A percentile compares a stretch with the other conserved stretches of the same genome.
Evolutionary conservation across 805 yeast genomes (phyloP).

Genomic region (Wickerhamomyces canadensis): DNA sequence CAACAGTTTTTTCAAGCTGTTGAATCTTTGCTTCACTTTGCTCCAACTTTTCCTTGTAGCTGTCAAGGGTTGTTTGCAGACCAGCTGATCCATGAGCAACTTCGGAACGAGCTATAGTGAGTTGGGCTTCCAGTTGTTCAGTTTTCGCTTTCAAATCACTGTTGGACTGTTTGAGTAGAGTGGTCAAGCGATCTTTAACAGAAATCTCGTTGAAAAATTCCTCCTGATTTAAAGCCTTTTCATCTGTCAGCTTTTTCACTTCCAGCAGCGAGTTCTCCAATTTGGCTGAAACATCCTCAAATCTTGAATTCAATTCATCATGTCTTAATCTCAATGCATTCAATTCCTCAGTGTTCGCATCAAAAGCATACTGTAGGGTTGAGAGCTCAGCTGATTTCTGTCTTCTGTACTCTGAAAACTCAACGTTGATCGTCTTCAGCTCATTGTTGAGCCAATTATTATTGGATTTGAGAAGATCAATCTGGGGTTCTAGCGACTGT

Average conservation of each 20-base stretch:
- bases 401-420: slow-evolving; percentile 25
- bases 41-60: slow-evolving; percentile 45
- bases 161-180: slow-evolving; percentile 48
- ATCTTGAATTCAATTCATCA: slow-evolving; percentile 29
- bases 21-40: slow-evolving; percentile 37
- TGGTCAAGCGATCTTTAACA: slow-evolving; percentile 55
- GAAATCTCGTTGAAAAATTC: slow-evolving; percentile 52
- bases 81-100: slow-evolving; percentile 51
- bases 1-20: slow-evolving; percentile 40
- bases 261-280: slow-evolving; percentile 39
- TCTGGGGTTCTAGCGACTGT: slow-evolving; percentile 36
- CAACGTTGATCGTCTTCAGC: slow-evolving; percentile 27
- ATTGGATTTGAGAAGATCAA: slow-evolving; percentile 33
- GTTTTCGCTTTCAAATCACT: slow-evolving; percentile 49
- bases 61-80: slow-evolving; percentile 50
- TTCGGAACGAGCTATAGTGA: slow-evolving; percentile 15
- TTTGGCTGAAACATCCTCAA: slow-evolving; percentile 31
- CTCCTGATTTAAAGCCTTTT: slow-evolving; percentile 37
- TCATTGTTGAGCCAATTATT: slow-evolving; percentile 39
- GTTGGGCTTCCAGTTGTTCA: slow-evolving; percentile 42
- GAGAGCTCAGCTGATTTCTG: slow-evolving; percentile 23
- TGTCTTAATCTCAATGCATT: slow-evolving; percentile 22
- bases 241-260: slow-evolving; percentile 42
- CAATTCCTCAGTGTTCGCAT: slow-evolving; percentile 25
- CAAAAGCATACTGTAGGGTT: slow-evolving; percentile 25